Evolutionary conservation across 2,329 filamentous ascomycete species (phyloP), one percentile per base, ranked within the genome.

Genomic region (Talaromyces funiculosus): DNA sequence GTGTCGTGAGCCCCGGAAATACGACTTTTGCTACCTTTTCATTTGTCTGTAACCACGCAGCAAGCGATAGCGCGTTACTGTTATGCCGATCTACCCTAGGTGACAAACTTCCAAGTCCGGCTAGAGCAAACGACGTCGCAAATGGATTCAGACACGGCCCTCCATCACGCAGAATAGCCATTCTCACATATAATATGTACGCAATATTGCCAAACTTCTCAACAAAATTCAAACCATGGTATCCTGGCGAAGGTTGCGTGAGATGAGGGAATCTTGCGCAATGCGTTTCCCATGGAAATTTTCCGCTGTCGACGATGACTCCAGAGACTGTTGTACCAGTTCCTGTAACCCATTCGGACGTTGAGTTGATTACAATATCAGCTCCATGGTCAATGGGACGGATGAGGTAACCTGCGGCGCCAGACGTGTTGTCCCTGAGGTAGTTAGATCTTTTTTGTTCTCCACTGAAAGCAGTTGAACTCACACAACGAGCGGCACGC

Each of bases 321-420:
- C 91, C 91, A 61, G 84, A 90, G 65, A 95, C 89, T 16, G 90
- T 94, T 29, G 91, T 93, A 64, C 91, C 91, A 75, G 95, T 91
- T 54, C 91, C 91, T 61, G 91, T 91, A 63, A 96, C 95, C 91
- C 91, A 96, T 77, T 96, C 95, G 62, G 91, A 95, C 7, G 90
- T 90, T 18, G 88, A 92, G 81, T 96, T 90, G 33, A 95, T 89
- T 38, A 96, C 87, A 63, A 96, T 95, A 72, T 96, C 91, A 63
- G 89, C 91, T 59, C 91, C 91, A 73, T 94, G 88, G 43, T 92
- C 86, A 68, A 96, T 91, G 37, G 91, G 91, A 8, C 88, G 85
- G 66, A 89, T 80, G 72, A 90, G 92, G 81, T 90, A 96, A 54
- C 91, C 91, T 61, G 91, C 91, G 12, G 90, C 91, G 55, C 91